A percentile compares a stretch with the other conserved stretches of the same genome.
phyloP scores from a whole-genome alignment of 768 basidiomycete species.

The Sarcodon sp. region DNA sequence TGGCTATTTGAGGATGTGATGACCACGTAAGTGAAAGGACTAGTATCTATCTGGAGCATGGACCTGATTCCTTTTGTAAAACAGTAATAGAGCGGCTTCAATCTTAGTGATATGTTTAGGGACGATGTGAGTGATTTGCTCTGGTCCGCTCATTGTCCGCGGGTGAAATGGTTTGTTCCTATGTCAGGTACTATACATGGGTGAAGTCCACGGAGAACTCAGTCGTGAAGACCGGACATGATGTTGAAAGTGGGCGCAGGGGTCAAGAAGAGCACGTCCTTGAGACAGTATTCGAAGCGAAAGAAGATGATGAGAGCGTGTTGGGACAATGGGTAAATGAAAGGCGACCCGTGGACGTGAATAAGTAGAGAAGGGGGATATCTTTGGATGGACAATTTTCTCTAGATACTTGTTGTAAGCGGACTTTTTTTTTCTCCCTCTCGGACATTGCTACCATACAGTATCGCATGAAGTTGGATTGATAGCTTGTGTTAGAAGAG shows the following conservation, averaged over 20 bases:
- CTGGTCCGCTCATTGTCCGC: neutral
- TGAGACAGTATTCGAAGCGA: neutral
- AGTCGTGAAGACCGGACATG: neutral
- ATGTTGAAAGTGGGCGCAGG: neutral
- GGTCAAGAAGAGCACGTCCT: neutral
- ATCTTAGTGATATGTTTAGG: constrained; percentile 58
- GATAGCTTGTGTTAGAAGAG: too few relatives aligned
- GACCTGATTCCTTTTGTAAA: constrained; percentile 1
- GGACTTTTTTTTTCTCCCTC: too few relatives aligned
- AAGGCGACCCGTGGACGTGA: neutral
- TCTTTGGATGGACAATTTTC: too few relatives aligned
- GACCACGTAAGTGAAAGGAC: constrained; percentile 38
- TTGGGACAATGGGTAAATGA: neutral
- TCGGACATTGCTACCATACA: too few relatives aligned
- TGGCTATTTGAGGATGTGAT: constrained; percentile 67
- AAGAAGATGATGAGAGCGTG: neutral
- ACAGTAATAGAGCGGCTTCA: constrained; percentile 48
- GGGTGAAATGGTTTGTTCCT: neutral
- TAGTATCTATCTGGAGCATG: neutral
- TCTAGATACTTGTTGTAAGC: too few relatives aligned
- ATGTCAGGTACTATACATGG: constrained; percentile 47
- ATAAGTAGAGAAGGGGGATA: too few relatives aligned
- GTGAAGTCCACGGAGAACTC: constrained; percentile 23
- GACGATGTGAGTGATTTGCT: constrained; percentile 37
- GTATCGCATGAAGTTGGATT: too few relatives aligned